These are phyloP conservation scores for Mucor circinelloides DNA, from an alignment of 371 early-diverging fungal species.

Conservation along the genomic window DNA sequence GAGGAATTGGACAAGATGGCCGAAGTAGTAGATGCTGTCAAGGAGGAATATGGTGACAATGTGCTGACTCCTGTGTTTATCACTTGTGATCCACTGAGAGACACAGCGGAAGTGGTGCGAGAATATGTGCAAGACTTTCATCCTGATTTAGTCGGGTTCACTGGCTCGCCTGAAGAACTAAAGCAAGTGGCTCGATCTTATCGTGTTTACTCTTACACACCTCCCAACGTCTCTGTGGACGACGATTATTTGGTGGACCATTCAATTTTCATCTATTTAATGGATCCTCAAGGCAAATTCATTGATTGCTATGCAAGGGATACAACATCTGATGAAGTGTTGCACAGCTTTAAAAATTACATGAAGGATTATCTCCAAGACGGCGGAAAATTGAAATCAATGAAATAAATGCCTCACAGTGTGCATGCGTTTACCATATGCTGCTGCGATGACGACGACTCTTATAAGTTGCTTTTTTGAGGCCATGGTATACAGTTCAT, in stretches of 20 bases:
- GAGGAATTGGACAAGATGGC: constrained; percentile 98
- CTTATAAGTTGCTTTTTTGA: too few relatives aligned
- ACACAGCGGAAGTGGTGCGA: constrained; percentile 75
- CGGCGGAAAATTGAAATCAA: constrained; percentile 37
- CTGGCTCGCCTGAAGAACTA: constrained; percentile 81
- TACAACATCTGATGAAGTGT: constrained; percentile 57
- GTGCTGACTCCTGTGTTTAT: constrained; percentile 84
- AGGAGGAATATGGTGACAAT: constrained; percentile 8
- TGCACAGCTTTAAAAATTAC: constrained; percentile 55
- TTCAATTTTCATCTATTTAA: constrained; percentile 93
- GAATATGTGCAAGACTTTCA: constrained; percentile 92
- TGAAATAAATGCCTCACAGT: not conserved
- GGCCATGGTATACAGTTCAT: too few relatives aligned
- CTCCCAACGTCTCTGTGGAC: constrained; percentile 74
- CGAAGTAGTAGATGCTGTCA: constrained; percentile 77
- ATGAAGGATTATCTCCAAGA: constrained; percentile 45
- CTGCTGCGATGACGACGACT: not conserved
- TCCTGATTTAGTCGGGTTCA: constrained; percentile 85
- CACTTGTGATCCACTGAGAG: constrained; percentile 92
- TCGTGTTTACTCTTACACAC: constrained; percentile 84
- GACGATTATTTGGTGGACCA: constrained; percentile 96
- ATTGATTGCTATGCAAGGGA: constrained; percentile 86
- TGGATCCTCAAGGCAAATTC: constrained; percentile 88
- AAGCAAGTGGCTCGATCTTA: constrained; percentile 82
- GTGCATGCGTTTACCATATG: too few relatives aligned